phyloP scores from a whole-genome alignment of 176 grass and related monocot genomes.

The Dendrocalamus sinicus region DNA sequence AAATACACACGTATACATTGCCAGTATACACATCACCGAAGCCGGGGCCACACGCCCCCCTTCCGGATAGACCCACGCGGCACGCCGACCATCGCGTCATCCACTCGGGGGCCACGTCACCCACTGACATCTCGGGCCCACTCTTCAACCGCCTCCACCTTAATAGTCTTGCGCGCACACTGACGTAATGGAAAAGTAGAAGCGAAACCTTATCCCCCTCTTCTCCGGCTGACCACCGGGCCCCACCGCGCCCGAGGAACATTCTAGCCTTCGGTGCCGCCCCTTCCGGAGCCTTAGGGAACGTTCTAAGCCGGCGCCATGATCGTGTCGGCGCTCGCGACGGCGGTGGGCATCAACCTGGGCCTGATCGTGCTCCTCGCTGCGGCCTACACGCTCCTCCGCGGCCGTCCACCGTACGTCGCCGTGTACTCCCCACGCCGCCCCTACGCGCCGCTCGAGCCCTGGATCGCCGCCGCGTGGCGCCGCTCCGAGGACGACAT shows the following conservation, averaged over 20 bases:
- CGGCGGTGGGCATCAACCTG: slow-evolving; percentile 90
- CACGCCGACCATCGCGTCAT: slow-evolving; percentile 36
- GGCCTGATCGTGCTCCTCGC: slow-evolving; percentile 70
- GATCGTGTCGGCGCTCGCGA: slow-evolving; percentile 91
- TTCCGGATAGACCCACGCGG: slow-evolving; percentile 23
- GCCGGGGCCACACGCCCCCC: not conserved
- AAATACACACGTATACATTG: not conserved
- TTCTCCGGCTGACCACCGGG: slow-evolving; percentile 20
- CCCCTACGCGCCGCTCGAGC: slow-evolving; percentile 57
- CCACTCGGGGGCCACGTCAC: not conserved
- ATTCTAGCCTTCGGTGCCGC: not conserved
- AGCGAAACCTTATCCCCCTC: not conserved
- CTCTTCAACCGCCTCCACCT: not conserved
- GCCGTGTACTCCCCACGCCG: slow-evolving; percentile 71
- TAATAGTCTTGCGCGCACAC: not conserved
- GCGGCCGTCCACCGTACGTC: slow-evolving; percentile 56
- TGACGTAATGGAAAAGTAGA: not conserved
- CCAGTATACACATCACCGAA: not conserved
- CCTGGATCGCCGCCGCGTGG: slow-evolving; percentile 68
- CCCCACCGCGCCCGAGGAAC: slow-evolving; percentile 26
- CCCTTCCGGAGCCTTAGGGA: not conserved
- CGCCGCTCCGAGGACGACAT: slow-evolving; percentile 74
- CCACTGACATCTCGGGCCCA: not conserved
- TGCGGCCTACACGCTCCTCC: slow-evolving; percentile 73
- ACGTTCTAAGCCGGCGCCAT: slow-evolving; percentile 29